A percentile compares a stretch with the other conserved stretches of the same genome.
phyloP scores from a whole-genome alignment of 352 stramenopile species.

The Pythium aristosporum region DNA sequence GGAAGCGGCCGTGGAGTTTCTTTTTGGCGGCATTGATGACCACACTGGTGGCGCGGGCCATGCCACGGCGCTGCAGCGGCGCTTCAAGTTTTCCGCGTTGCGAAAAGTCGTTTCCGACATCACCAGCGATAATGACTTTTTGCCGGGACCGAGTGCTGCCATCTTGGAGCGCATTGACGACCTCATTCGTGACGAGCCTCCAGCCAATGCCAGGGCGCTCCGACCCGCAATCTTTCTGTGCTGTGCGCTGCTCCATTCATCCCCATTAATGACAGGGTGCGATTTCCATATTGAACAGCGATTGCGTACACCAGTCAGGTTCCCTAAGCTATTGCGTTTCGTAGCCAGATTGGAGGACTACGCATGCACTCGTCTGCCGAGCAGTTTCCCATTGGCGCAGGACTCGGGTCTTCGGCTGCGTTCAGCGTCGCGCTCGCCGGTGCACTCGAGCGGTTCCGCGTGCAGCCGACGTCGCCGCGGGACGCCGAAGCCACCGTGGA shows the following conservation, averaged over 20 bases:
- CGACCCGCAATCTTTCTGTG: conserved; percentile 59
- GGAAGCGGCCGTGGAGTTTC: conserved; percentile 38
- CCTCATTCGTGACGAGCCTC: conserved; percentile 42
- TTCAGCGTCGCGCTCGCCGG: conserved; percentile 86
- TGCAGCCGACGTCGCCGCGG: background rate
- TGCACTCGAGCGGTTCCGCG: conserved; percentile 40
- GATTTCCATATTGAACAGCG: background rate
- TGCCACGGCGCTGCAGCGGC: conserved; percentile 29
- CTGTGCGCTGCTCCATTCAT: conserved; percentile 51
- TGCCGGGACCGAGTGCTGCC: conserved; percentile 41
- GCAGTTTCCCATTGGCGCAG: conserved; percentile 81
- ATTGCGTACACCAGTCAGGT: too few relatives aligned
- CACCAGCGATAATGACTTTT: conserved; percentile 43
- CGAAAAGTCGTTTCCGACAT: conserved; percentile 35
- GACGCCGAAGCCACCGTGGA: conserved; percentile 28
- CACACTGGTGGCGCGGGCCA: background rate
- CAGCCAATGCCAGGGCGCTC: conserved; percentile 47
- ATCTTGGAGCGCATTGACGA: conserved; percentile 51
- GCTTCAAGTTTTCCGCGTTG: conserved; percentile 35
- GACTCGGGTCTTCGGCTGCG: conserved; percentile 90
- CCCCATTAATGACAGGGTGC: conserved; percentile 31
- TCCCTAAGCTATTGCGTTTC: background rate
- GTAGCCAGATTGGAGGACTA: conserved; percentile 22
- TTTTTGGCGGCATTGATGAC: conserved; percentile 52
- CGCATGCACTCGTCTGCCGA: conserved; percentile 49